Evolutionary conservation across 148 eudicot species (phyloP).

Genomic region (Selenicereus undatus): DNA sequence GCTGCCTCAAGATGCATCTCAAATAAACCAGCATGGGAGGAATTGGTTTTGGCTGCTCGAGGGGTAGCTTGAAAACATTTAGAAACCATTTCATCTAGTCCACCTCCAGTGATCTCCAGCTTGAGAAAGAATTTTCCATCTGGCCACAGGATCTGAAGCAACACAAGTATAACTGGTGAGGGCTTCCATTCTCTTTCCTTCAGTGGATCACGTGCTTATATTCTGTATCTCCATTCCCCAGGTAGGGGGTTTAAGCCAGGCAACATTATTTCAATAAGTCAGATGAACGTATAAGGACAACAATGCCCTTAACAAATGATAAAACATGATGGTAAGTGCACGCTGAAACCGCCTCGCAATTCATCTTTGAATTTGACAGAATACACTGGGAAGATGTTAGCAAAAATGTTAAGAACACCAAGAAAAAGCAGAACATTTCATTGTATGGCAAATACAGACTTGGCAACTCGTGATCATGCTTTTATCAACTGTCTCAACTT

Average conservation of each 20-base stretch:
- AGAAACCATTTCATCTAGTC: conserved; percentile 38
- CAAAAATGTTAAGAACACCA: too few species aligned
- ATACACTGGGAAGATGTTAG: not conserved
- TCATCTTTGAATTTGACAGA: not conserved
- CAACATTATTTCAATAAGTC: not conserved
- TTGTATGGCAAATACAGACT: not conserved
- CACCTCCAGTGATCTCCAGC: conserved; percentile 34
- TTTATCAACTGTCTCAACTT: not conserved
- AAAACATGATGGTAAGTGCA: not conserved
- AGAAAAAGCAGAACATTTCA: too few species aligned
- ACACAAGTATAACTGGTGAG: conserved; percentile 8
- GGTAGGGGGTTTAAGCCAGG: not conserved
- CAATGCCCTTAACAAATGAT: not conserved
- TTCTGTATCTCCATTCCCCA: not conserved
- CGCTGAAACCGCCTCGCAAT: not conserved
- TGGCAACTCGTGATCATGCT: not conserved
- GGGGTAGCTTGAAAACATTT: conserved; percentile 41
- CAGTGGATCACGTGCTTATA: not conserved
- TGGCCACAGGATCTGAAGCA: conserved; percentile 78
- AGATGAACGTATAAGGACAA: not conserved
- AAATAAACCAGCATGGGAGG: conserved; percentile 51
- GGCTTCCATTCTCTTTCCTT: not conserved
- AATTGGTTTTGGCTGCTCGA: conserved; percentile 33
- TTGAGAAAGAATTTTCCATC: conserved; percentile 75
- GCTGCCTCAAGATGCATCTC: conserved; percentile 92